These are phyloP conservation scores for Symmetrospora coprosmae DNA, from an alignment of 768 basidiomycete species.

Conservation along the genomic window DNA sequence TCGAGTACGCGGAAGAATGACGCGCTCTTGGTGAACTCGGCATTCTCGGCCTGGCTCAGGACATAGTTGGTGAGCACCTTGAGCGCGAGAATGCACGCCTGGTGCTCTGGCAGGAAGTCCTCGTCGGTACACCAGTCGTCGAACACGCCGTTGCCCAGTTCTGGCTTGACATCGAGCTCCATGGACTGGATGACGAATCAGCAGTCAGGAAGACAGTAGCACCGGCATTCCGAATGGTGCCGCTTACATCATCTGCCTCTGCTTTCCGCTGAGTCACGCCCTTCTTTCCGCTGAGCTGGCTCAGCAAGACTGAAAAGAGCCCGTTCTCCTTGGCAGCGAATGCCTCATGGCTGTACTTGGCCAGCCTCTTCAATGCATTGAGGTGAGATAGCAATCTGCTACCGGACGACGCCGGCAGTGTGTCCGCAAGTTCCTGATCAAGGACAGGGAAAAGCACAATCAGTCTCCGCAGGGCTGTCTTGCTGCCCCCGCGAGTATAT, in stretches of 20 bases:
- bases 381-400: constrained; percentile 53
- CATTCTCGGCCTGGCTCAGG: constrained; percentile 48
- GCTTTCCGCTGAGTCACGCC: not conserved
- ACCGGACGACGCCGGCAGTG: constrained; percentile 43
- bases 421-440: constrained; percentile 53
- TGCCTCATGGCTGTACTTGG: constrained; percentile 51
- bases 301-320: no score
- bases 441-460: not conserved
- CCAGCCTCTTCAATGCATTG: constrained; percentile 60
- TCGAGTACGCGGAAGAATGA: constrained; percentile 66
- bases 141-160: constrained; percentile 40
- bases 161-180: constrained; percentile 3
- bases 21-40: constrained; percentile 51
- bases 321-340: constrained; percentile 68
- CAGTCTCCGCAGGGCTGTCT: not conserved
- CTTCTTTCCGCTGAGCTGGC: no score
- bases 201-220: no score
- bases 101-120: constrained; percentile 47
- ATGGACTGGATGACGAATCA: not conserved
- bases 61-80: constrained; percentile 72
- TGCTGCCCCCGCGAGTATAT: not conserved
- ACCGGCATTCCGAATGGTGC: no score
- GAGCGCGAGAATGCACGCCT: constrained; percentile 58
- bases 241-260: no score
- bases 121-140: constrained; percentile 64